A percentile compares a stretch with the other conserved stretches of the same genome.
Conservation (phyloP, 371 early-diverging fungal species). For the Mortierella sp. region DNA sequence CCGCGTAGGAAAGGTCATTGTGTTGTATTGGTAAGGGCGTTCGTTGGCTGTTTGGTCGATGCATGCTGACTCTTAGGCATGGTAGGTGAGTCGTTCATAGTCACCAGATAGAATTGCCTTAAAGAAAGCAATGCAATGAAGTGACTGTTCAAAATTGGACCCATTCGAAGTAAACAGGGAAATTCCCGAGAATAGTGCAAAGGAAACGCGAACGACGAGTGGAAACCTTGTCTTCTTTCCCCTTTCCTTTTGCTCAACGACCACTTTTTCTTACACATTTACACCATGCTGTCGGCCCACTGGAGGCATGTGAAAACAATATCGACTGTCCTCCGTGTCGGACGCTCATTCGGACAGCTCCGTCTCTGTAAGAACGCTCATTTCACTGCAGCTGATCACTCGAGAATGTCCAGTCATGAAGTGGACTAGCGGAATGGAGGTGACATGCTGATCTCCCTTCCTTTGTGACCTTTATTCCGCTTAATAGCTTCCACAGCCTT, state of each 20-base stretch:
- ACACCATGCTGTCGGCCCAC: conserved; percentile 25
- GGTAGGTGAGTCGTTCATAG: not conserved
- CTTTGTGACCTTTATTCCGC: not conserved
- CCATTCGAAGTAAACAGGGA: not conserved
- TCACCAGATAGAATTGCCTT: not conserved
- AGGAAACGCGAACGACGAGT: not conserved
- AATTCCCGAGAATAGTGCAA: conserved; percentile 1
- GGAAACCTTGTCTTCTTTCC: not conserved
- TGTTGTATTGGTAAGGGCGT: not conserved
- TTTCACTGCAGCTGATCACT: not conserved
- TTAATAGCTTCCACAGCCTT: conserved; percentile 39
- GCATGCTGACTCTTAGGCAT: not conserved
- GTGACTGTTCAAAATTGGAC: conserved; percentile 10
- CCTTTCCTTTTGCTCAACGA: not conserved
- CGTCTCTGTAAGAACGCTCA: conserved; percentile 24
- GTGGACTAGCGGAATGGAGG: not conserved
- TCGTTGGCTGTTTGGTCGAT: not conserved
- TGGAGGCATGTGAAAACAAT: conserved; percentile 24
- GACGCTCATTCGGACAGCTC: conserved; percentile 19
- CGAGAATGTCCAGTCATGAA: no score
- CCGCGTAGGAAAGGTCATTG: not conserved
- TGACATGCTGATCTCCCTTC: not conserved
- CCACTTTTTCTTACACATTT: not conserved
- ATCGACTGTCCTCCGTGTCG: conserved; percentile 1
- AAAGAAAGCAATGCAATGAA: not conserved